Evolutionary conservation across 23 red algal genomes (phyloP).

Genomic region (Gracilariopsis chorda): DNA sequence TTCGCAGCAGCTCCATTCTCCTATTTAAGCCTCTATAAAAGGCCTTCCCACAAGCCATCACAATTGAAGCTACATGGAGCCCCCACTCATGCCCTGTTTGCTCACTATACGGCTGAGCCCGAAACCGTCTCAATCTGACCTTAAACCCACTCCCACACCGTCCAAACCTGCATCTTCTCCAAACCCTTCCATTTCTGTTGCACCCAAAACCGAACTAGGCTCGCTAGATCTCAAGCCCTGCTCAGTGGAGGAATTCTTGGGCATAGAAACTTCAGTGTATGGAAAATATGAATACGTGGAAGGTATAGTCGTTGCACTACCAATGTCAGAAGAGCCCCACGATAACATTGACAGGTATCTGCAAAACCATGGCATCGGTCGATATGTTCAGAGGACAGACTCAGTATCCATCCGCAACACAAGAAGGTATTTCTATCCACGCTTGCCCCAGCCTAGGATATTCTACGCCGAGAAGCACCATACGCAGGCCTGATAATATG

Average conservation of each 20-base stretch:
- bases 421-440: neutral
- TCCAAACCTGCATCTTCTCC: neutral
- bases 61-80: neutral
- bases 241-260: neutral
- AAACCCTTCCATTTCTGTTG: neutral
- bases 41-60: no score
- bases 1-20: no score
- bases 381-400: neutral
- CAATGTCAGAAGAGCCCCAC: neutral
- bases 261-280: neutral
- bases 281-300: constrained; percentile 1
- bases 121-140: neutral
- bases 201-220: neutral
- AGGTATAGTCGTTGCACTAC: neutral
- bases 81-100: neutral
- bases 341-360: neutral
- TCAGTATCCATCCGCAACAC: neutral
- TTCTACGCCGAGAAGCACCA: neutral
- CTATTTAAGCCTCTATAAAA: no score
- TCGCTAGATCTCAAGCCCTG: neutral
- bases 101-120: neutral
- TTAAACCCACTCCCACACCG: neutral
- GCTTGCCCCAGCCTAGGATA: neutral
- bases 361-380: neutral
- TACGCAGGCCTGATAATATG: neutral